phyloP scores from a whole-genome alignment of 2,329 filamentous ascomycete genomes.

The Pseudopyrenochaeta lycopersici region DNA sequence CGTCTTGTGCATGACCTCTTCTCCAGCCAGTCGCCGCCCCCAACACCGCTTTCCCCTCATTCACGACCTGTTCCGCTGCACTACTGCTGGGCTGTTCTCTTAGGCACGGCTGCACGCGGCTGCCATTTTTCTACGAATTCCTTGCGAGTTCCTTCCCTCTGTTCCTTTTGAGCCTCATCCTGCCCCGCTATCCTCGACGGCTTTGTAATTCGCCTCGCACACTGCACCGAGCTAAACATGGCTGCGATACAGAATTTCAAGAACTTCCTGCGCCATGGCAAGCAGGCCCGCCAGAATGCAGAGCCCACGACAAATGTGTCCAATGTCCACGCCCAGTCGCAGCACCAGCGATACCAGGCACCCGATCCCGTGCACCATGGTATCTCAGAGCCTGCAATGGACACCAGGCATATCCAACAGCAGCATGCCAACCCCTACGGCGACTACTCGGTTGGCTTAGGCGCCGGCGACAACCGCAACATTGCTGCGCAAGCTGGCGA shows the following conservation, averaged over 20 bases:
- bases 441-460: conserved; percentile 70
- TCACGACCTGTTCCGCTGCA: conserved; percentile 18
- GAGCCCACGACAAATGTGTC: conserved; percentile 71
- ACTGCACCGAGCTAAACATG: conserved; percentile 54
- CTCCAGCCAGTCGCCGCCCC: conserved; percentile 24
- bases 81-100: conserved; percentile 16
- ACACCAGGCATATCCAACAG: conserved; percentile 63
- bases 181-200: conserved; percentile 28
- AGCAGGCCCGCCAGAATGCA: conserved; percentile 81
- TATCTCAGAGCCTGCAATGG: conserved; percentile 66
- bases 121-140: too few species aligned
- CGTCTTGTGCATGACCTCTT: conserved; percentile 31
- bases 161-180: conserved; percentile 18
- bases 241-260: conserved; percentile 92
- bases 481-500: conserved; percentile 73
- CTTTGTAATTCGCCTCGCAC: conserved; percentile 16
- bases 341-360: conserved; percentile 64
- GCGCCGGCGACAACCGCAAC: conserved; percentile 69
- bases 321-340: conserved; percentile 66
- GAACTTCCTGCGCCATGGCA: conserved; percentile 98
- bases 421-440: conserved; percentile 60
- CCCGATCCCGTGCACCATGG: conserved; percentile 63
- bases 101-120: conserved; percentile 27
- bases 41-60: conserved; percentile 14
- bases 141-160: conserved; percentile 7